Conservation (phyloP, 2,329 filamentous ascomycete genomes). For the Hymenoscyphus linearis region DNA sequence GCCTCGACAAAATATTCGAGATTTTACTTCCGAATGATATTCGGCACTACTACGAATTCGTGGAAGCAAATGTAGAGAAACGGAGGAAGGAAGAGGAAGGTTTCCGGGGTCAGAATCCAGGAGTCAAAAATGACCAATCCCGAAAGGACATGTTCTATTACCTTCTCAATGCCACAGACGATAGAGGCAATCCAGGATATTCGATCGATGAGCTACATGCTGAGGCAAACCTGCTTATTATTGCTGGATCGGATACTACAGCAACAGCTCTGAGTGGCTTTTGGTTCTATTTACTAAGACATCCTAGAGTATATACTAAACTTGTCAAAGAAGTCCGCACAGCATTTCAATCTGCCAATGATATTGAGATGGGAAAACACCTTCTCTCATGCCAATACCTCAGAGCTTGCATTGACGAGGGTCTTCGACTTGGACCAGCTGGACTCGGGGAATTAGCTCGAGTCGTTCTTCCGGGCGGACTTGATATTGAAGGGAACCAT, state of each 20-base stretch:
- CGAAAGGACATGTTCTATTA: constrained; percentile 59
- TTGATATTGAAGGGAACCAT: constrained; percentile 20
- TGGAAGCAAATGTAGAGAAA: not conserved
- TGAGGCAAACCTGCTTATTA: constrained; percentile 23
- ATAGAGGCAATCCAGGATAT: constrained; percentile 47
- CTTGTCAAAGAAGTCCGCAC: constrained; percentile 19
- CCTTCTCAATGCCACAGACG: constrained; percentile 64
- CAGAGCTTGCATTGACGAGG: constrained; percentile 35
- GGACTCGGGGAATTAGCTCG: constrained; percentile 6
- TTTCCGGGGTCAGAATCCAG: not conserved
- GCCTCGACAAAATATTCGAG: constrained; percentile 2
- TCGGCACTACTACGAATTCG: not conserved
- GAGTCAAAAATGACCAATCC: not conserved
- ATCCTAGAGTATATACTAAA: constrained; percentile 27
- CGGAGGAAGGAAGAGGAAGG: constrained; percentile 1
- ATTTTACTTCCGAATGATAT: not conserved
- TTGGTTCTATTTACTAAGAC: constrained; percentile 34
- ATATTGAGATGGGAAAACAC: constrained; percentile 5
- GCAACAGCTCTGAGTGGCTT: constrained; percentile 33
- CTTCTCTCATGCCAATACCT: constrained; percentile 33
- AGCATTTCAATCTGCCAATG: constrained; percentile 7
- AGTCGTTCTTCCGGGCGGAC: constrained; percentile 10
- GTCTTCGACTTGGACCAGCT: constrained; percentile 15
- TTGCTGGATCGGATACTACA: constrained; percentile 34
- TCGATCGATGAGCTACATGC: constrained; percentile 31